Base-by-base conservation (phyloP, 352 stramenopile genomes). In the Thraustochytrium striatum region DNA sequence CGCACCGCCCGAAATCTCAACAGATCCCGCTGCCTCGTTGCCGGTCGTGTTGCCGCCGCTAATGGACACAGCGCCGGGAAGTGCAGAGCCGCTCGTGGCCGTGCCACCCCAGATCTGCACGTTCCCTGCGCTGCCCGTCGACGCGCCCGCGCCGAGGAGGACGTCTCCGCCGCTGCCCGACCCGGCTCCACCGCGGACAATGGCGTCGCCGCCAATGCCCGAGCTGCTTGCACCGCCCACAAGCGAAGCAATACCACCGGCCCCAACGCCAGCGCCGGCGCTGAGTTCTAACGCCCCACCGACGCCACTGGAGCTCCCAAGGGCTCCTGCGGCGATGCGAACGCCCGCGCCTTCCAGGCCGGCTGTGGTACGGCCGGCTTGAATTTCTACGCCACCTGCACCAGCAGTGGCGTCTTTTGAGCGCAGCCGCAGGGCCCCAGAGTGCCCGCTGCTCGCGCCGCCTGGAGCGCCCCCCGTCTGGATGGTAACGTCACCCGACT, bases 61-160 rank as follows among this genome's bases (percentile, higher is more conserved):
- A 13, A 70, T 25, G 21, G 59, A 19, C 3, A 70, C 59, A 2
- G 36, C 9, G 33, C 35, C 33, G 30, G 35, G 35, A 33, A 25
- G 35, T 36, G 59, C 32, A 9, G 50, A 53, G 41, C 35, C 21
- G 41, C 36, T 70, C 36, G 19, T 57, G 41, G 35, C 59, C 32
- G 39, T n/a, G 62, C 62, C 62, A n/a, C 62, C 44, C 28, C 39
- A 73, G 32, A 73, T 21, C 3, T 59, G 38, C 11, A 73, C 1
- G 21, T 33, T 21, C 0, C 43, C 62, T 7, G 39, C 62, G 13
- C 39, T 19, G 16, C 21, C 9, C 5, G 16, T 25, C 21, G 59
- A 70, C 50, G 30, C 25, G 7, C 59, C 59, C 11, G 59, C 59
- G 3, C 5, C 3, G 25, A 70, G 50, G 36, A 52, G 30, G 16